Conservation (phyloP, 805 yeast genomes). For the Saccharomycopsis schoenii region DNA sequence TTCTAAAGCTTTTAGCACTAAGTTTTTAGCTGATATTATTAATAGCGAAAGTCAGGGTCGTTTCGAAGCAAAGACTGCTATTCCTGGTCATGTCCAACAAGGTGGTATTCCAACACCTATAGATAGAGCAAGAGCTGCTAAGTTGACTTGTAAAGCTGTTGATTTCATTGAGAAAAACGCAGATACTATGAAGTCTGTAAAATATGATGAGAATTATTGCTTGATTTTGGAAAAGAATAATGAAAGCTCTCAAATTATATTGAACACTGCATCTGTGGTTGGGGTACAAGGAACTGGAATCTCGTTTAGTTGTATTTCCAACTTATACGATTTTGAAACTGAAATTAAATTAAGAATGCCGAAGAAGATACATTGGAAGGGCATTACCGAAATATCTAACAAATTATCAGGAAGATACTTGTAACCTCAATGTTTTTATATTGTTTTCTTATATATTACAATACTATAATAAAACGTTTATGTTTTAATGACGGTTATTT, state of each 20-base stretch:
- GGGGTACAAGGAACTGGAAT: slow-evolving; percentile 77
- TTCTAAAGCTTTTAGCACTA: slow-evolving; percentile 49
- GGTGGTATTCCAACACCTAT: slow-evolving; percentile 71
- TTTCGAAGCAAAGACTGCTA: slow-evolving; percentile 70
- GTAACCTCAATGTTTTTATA: neutral
- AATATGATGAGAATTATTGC: slow-evolving; percentile 27
- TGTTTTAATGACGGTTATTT: neutral
- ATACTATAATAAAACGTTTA: neutral
- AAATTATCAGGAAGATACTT: slow-evolving; percentile 64
- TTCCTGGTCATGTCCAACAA: slow-evolving; percentile 84
- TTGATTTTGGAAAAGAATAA: slow-evolving; percentile 24
- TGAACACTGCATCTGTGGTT: slow-evolving; percentile 61
- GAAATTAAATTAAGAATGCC: slow-evolving; percentile 78
- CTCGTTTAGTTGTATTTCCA: slow-evolving; percentile 61
- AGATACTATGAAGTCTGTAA: slow-evolving; percentile 21
- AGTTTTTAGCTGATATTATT: slow-evolving; percentile 58
- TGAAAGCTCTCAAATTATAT: slow-evolving; percentile 24
- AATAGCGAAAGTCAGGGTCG: slow-evolving; percentile 51
- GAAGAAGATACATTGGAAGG: slow-evolving; percentile 75
- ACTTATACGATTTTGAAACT: slow-evolving; percentile 80
- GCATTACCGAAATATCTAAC: slow-evolving; percentile 68
- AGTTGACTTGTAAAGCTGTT: slow-evolving; percentile 61
- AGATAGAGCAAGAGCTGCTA: slow-evolving; percentile 66
- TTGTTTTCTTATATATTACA: no score
- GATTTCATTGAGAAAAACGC: slow-evolving; percentile 49